Evolutionary conservation across 2,329 filamentous ascomycete genomes (phyloP).

Genomic region (Pyricularia sp.): DNA sequence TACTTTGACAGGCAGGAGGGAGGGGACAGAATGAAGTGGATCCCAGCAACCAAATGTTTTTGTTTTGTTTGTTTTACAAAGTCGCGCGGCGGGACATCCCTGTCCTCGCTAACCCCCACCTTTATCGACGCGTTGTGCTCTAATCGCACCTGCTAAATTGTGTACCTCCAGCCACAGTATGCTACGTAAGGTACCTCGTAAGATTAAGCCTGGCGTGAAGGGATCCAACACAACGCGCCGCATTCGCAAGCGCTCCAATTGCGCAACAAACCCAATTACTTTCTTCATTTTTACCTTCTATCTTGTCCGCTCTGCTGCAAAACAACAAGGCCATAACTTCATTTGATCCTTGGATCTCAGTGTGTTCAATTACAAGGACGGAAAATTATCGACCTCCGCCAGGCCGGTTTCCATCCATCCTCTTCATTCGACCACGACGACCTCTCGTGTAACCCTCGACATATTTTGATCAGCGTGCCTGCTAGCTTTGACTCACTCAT

Average conservation of each 20-base stretch:
- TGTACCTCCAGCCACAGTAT: neutral
- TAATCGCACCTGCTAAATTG: neutral
- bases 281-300: neutral
- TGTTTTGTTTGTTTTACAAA: slow-evolving; percentile 18
- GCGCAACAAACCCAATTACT: neutral
- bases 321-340: neutral
- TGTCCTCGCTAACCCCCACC: slow-evolving; percentile 1
- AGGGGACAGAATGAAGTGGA: slow-evolving; percentile 1
- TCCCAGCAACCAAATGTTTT: slow-evolving; percentile 26
- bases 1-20: neutral
- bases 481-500: neutral
- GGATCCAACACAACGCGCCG: neutral
- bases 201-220: neutral
- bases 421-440: neutral
- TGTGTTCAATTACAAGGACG: neutral
- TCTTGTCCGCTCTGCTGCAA: neutral
- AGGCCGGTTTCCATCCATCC: neutral
- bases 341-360: neutral
- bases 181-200: neutral
- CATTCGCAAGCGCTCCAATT: neutral
- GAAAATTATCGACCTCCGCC: neutral
- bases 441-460: neutral
- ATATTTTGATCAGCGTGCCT: neutral
- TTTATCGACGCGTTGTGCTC: neutral
- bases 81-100: slow-evolving; percentile 1